Evolutionary conservation across 257 asterid species (phyloP).

Genomic region (Solanum medicagineum): DNA sequence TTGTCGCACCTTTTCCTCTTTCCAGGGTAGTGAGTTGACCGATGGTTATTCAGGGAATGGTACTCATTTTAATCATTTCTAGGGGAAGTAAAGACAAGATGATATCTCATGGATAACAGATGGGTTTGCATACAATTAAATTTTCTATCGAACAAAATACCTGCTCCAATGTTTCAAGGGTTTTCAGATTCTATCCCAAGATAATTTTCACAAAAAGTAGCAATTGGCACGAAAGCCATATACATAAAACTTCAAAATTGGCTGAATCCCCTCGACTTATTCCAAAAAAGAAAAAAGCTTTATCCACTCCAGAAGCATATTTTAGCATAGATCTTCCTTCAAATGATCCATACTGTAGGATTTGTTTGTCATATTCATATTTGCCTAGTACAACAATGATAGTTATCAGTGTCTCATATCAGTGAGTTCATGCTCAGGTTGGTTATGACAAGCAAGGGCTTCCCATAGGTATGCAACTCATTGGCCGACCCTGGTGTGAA

Average conservation of each 20-base stretch:
- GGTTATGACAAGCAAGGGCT: slow-evolving; percentile 79
- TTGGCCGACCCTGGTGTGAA: too few species aligned
- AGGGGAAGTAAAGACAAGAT: neutral
- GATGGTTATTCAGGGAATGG: neutral
- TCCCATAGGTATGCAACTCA: too few species aligned
- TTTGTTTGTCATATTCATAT: neutral
- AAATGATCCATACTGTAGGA: neutral
- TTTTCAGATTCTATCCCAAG: neutral
- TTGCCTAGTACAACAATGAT: neutral
- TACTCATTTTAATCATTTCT: neutral
- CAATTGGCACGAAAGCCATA: neutral
- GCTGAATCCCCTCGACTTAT: neutral
- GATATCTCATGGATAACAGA: neutral
- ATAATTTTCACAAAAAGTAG: neutral
- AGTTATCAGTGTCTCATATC: neutral
- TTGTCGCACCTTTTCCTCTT: neutral
- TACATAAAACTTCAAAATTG: too few species aligned
- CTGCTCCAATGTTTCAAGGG: neutral
- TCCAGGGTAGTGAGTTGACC: neutral
- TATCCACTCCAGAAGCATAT: neutral
- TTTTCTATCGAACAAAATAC: neutral
- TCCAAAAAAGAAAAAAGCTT: neutral
- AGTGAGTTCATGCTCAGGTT: slow-evolving; percentile 23
- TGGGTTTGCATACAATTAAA: neutral
- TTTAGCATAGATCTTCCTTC: neutral